These are phyloP conservation scores for Eucalyptus cladocalyx DNA, from an alignment of 345 rosid genomes.

Conservation along the genomic window DNA sequence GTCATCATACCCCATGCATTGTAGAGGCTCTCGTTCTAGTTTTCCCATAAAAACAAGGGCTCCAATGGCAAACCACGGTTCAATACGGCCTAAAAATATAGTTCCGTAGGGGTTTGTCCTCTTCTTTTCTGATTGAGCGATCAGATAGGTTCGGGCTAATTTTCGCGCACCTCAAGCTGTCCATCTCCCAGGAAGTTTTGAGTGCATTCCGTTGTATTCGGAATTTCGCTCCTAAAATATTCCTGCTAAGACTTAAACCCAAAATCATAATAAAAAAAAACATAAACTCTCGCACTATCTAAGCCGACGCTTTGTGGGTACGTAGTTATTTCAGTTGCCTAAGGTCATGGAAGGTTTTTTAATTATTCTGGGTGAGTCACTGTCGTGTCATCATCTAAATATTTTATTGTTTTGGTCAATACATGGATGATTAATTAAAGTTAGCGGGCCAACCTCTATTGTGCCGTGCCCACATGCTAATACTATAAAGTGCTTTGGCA, in stretches of 20 bases:
- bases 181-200: neutral
- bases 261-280: neutral
- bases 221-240: neutral
- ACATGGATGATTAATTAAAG: neutral
- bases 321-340: neutral
- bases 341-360: neutral
- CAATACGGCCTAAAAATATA: neutral
- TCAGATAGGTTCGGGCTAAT: neutral
- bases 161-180: neutral
- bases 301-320: neutral
- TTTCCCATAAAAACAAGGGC: neutral
- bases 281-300: neutral
- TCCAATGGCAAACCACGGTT: neutral
- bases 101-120: neutral
- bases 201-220: neutral
- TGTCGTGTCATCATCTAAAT: neutral
- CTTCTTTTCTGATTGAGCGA: neutral
- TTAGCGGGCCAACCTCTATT: neutral
- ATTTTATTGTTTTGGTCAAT: neutral
- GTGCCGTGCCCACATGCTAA: neutral
- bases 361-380: neutral
- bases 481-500: neutral
- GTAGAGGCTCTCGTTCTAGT: neutral
- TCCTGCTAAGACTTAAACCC: neutral
- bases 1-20: neutral